Evolutionary conservation across 345 rosid species (phyloP), one percentile per base, ranked within the genome.

Genomic region (Stellera chamaejasme): DNA sequence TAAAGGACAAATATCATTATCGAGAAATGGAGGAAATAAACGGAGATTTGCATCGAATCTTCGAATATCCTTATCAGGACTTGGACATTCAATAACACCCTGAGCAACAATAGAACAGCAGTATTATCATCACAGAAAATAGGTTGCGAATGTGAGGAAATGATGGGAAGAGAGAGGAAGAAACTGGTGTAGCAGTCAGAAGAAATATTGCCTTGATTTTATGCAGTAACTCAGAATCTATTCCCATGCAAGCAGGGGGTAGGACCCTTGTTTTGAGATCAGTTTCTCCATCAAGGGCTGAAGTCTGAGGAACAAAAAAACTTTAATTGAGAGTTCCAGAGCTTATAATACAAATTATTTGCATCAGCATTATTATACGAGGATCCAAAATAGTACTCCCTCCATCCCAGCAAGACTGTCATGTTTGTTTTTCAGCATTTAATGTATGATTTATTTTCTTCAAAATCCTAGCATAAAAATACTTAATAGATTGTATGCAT

Each of bases 21-120:
- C 99, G 61, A 93, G 78, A 69, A 93, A 93, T 43, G 97, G 99
- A 43, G 99, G 99, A 72, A 93, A 82, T 62, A 93, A 69, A 11
- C 97, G 97, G 66, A 93, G 66, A 76, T 93, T 93, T 60, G 92
- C 99, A 75, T 93, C 99, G 82, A 87, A 87, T 84, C 99, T 85
- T 71, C 89, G 78, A 64, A 93, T 89, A 67, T 93, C 99, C 71
- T 83, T 93, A 76, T 89, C 90, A 63, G 99, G 99, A 67, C 69
- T 59, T 43, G 97, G 99, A 72, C 97, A 93, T 69, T 93, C 99
- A 67, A 89, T 75, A 64, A 93, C 96, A 80, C 99, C 99, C 99
- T 93, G 78, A 48, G 41, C 52, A 58, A 49, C 65, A 47, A 27
- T 43, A 48, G 10, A 52, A 65, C 32, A 55, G 39, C 41, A 26